Percentiles rank a stretch among this genome's conserved stretches.
phyloP scores from a whole-genome alignment of 2,329 filamentous ascomycete species.

The Gremmenia infestans region DNA sequence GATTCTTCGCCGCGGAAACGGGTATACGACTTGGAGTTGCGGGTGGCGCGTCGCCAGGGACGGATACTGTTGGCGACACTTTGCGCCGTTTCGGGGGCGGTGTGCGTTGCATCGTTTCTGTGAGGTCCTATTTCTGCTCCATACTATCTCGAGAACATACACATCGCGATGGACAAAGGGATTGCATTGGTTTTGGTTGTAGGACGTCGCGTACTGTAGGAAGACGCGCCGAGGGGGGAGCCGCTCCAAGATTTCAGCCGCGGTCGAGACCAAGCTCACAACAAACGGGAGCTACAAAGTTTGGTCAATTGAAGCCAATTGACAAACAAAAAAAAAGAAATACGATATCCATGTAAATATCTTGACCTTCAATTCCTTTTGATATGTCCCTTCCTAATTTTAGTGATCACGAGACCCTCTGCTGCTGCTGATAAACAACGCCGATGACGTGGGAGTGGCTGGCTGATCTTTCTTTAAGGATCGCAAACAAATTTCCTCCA shows the following conservation, averaged over 20 bases:
- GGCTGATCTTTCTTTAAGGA: conserved; percentile 3
- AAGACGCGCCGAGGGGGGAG: conserved; percentile 2
- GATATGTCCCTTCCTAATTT: background rate
- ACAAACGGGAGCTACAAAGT: background rate
- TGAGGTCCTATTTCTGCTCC: conserved; percentile 3
- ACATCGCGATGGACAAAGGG: background rate
- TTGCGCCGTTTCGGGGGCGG: conserved; percentile 61
- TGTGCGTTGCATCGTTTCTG: conserved; percentile 41
- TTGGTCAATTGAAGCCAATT: background rate
- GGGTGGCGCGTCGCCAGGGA: conserved; percentile 38
- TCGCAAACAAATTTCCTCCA: background rate
- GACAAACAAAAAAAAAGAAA: background rate
- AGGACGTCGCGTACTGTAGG: conserved; percentile 16
- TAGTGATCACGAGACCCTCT: conserved; percentile 14
- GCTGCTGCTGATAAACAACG: conserved; percentile 15
- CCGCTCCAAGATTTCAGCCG: too few species aligned
- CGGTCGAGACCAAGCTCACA: background rate
- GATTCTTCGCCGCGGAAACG: conserved; percentile 22
- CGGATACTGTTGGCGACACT: conserved; percentile 49
- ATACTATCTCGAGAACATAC: conserved; percentile 7
- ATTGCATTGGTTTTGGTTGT: conserved; percentile 2
- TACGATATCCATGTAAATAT: too few species aligned
- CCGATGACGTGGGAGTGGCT: conserved; percentile 16
- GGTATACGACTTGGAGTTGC: conserved; percentile 34
- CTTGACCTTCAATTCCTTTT: background rate